These are phyloP conservation scores for Trichothecium roseum DNA, from an alignment of 2,329 filamentous ascomycete species.

Conservation along the genomic window DNA sequence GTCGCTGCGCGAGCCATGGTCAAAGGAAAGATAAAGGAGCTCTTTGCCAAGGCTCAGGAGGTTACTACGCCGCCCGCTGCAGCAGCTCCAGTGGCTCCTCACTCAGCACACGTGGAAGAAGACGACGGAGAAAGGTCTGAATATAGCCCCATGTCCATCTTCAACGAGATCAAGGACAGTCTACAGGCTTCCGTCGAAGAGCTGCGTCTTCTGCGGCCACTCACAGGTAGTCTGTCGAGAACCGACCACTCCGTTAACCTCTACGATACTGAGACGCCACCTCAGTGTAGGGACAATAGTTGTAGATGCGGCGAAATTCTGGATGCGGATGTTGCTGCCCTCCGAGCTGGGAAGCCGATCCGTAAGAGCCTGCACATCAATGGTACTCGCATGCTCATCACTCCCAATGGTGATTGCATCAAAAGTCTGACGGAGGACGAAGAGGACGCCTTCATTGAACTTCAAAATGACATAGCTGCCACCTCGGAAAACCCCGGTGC, in stretches of 20 bases:
- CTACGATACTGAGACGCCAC: not conserved
- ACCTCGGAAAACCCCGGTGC: slow-evolving; percentile 41
- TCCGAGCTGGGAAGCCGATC: slow-evolving; percentile 47
- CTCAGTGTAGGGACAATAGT: slow-evolving; percentile 22
- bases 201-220: slow-evolving; percentile 25
- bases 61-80: not conserved
- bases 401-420: slow-evolving; percentile 67
- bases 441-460: slow-evolving; percentile 57
- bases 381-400: slow-evolving; percentile 59
- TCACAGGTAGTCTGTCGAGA: slow-evolving; percentile 12
- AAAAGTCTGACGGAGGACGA: slow-evolving; percentile 59
- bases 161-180: slow-evolving; percentile 21
- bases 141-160: slow-evolving; percentile 21
- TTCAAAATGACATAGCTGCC: slow-evolving; percentile 50
- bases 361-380: slow-evolving; percentile 48
- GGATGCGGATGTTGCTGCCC: slow-evolving; percentile 40
- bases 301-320: slow-evolving; percentile 30
- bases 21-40: not conserved
- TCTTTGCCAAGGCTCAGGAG: not conserved
- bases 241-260: not conserved
- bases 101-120: not conserved
- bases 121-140: slow-evolving; percentile 8
- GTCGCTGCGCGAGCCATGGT: not conserved
- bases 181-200: slow-evolving; percentile 22
- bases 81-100: not conserved